phyloP scores from a whole-genome alignment of 305 asterid species.

The Nicotiana rustica region DNA sequence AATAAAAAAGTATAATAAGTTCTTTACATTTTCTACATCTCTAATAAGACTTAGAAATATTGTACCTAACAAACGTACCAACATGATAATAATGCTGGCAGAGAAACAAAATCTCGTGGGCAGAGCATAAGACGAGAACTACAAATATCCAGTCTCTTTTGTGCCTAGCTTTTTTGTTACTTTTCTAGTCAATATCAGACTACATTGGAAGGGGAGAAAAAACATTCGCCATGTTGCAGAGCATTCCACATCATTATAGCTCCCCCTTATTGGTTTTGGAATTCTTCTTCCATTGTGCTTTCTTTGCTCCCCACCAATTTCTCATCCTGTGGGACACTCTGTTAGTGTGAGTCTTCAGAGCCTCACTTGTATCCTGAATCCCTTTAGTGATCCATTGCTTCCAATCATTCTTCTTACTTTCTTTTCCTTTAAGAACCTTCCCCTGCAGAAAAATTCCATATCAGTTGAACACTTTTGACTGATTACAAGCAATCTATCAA shows the following conservation, averaged over 20 bases:
- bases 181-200: not conserved
- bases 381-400: constrained; percentile 60
- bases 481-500: not conserved
- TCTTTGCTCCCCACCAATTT: constrained; percentile 77
- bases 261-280: constrained; percentile 63
- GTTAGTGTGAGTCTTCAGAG: constrained; percentile 61
- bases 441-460: constrained; percentile 56
- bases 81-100: not conserved
- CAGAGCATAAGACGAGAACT: constrained; percentile 13
- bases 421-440: constrained; percentile 64
- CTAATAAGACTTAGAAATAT: not conserved
- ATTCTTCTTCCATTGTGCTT: constrained; percentile 46
- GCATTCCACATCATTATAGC: constrained; percentile 49
- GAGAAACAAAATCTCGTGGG: constrained; percentile 23
- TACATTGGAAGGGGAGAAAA: not conserved
- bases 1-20: not conserved
- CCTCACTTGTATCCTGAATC: constrained; percentile 60
- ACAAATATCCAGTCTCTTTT: not conserved
- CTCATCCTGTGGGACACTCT: constrained; percentile 58
- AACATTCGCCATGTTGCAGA: not conserved
- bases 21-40: not conserved
- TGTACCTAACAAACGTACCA: not conserved
- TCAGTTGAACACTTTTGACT: constrained; percentile 21
- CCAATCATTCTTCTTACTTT: constrained; percentile 67
- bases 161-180: not conserved